Evolutionary conservation across 129 eudicot genomes (phyloP), one percentile per base, ranked within the genome.

Genomic region (Apium graveolens): DNA sequence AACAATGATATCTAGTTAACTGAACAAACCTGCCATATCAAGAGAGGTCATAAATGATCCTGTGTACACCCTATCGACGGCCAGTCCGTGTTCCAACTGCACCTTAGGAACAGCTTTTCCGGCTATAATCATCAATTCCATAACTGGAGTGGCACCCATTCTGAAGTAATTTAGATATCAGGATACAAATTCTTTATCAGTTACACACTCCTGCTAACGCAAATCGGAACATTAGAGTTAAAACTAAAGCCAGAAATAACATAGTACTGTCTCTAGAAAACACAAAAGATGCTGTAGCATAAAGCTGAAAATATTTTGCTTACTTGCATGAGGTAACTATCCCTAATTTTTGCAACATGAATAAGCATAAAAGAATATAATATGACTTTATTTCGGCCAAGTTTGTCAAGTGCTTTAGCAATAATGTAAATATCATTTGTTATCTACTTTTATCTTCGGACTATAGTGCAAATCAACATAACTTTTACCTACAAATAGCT

Each of bases 31-130:
- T 80, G 96, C 97, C 96, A 94, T 94, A 82, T 94, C 98, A 24
- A 94, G 92, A 73, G 98, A 94, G 26, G 98, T 94, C 98, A 94
- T 91, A 76, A 94, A 94, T 44, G 98, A 94, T 78, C 98, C 98
- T n/a, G 97, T 91, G 79, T 94, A 94, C 45, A 94, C 98, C 82
- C 98, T 87, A 51, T 82, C 98, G 79, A 94, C 96, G 17, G 98
- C 98, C 65, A 94, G 88, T 44, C 98, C 98, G 81, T 94, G 96
- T 80, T 94, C 97, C 68, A 94, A 90, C 90, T 88, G 97, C 86
- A 94, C 88, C 20, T 78, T 81, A 27, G 98, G 98, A 73, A 90
- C 91, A 75, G 93, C 96, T 78, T 94, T 94, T 82, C 98, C 97
- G 79, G 98, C 96, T 17, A 90, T 93, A 82, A 94, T 91, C 97